Evolutionary conservation across 1,284 basidiomycete genomes (phyloP), one percentile per base, ranked within the genome.

Genomic region (Uromyces viciae-fabae): DNA sequence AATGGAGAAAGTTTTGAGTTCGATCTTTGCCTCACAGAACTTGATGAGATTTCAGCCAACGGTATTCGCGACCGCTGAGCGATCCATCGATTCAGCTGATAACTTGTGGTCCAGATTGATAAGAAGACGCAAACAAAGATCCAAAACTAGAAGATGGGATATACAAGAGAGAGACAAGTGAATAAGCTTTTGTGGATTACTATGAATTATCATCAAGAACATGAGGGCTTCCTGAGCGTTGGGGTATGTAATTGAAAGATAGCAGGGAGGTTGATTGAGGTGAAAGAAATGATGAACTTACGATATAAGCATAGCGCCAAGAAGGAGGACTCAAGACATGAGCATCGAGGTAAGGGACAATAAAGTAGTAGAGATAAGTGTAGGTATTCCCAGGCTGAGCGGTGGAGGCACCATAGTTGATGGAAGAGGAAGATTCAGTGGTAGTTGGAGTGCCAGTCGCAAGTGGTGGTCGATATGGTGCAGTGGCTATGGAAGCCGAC

Each of bases 251-350:
- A 4, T 4, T 8, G 3, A 38, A 33, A 28, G 9, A 25, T 3
- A 43, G 46, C 8, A 52, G 25, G 46, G 25, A 17, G 42, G 43
- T 36, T 72, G 42, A 28, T 42, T 33, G 33, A 22, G 66, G 22
- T 42, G 38, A 36, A 28, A 60, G 3, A 14, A 14, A 28, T 46
- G 68, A 49, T 11, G n/a, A 58, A 58, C 68, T 80, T 43, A 87
- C 81, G 58, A 87, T 83, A 83, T 87, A 88, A 69, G 86, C 84
- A 80, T 87, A 88, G 3, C 87, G 84, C 82, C 86, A 86, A 33
- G 86, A 86, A 0, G 87, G 85, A 14, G 81, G 69, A 43, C 85
- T 85, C 33, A 87, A 85, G 81, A 86, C 86, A 82, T 87, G 87
- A 1, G 87, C 87, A 66, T 82, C 83, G 71, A 87, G 83, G 82